Base-by-base conservation (phyloP, 116 monocot genomes). In the Papilionanthe hybrid region DNA sequence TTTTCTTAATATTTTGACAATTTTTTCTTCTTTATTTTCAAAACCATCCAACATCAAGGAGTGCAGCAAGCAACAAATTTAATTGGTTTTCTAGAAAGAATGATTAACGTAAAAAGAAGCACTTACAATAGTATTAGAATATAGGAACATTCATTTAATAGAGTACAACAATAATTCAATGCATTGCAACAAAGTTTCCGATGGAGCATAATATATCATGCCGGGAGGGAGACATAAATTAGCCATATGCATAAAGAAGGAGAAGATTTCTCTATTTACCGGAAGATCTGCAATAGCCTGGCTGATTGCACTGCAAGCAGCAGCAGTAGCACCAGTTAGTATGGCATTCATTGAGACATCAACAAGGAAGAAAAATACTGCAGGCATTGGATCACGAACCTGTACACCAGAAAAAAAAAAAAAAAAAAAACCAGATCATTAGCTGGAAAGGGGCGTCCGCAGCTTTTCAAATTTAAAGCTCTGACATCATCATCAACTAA, bases 321-420 rank as follows among this genome's bases (percentile, higher is more conserved):
- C 89, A 69, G 94, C 94, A 85, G 98, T 93, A 50, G 91, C 93
- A 75, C 94, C 93, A 81, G 94, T 99, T 42, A 89, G 91, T 74
- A 94, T 78, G n/a, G 93, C 91, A 83, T 94, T 99, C 90, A 91
- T 93, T 32, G 94, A 94, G 10, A 99, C 98, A 85, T 99, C 94
- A 79, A 99, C 84, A 32, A 94, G 84, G 79, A 99, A 99, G 89
- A 94, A 99, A 83, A 93, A 99, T 27, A 94, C 94, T 75, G 93
- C 94, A 82, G 93, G 98, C 98, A 99, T 94, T 79, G 98, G 98
- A 60, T 94, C 93, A 57, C 98, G 93, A 58, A 99, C 91, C 98
- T 99, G 87, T 50, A 13, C 23, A 75, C 5, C 32, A 32, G 49
- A 49, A 75, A 44, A 49, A 75, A 10, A 73, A 10, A 43, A 73